Conservation (phyloP, 805 yeast genomes). For the Komagataella phaffii region DNA sequence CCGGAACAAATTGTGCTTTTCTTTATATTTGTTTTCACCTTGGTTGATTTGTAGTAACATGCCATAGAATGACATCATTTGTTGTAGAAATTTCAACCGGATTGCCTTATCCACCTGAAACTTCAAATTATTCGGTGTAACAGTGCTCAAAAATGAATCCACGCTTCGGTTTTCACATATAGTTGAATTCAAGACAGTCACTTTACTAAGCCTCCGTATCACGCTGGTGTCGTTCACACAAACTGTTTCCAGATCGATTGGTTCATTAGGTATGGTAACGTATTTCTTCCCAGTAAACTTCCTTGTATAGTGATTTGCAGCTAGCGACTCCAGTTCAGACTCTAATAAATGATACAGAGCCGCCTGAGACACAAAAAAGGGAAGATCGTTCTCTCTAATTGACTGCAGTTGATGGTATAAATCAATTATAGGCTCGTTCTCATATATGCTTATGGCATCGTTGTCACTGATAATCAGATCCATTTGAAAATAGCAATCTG, state of each 20-base stretch:
- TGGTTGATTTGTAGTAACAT: not conserved
- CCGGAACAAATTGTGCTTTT: not conserved
- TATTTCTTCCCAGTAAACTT: not conserved
- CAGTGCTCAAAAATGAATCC: not conserved
- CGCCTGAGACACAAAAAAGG: constrained; percentile 45
- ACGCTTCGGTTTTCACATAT: not conserved
- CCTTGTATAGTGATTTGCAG: not conserved
- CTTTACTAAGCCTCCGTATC: not conserved
- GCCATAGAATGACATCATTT: not conserved
- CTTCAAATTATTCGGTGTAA: not conserved
- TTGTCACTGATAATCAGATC: constrained; percentile 1
- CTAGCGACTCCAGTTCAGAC: constrained; percentile 20
- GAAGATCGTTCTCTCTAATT: constrained; percentile 45
- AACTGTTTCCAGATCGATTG: not conserved
- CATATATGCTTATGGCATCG: constrained; percentile 2
- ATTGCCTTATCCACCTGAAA: not conserved
- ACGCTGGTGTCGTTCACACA: not conserved
- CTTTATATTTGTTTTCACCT: not conserved
- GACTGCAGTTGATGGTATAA: constrained; percentile 14
- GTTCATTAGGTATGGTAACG: not conserved
- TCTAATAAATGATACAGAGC: constrained; percentile 30
- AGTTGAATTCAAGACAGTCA: not conserved
- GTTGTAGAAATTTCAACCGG: not conserved
- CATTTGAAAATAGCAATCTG: not conserved
- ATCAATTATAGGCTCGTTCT: not conserved